Evolutionary conservation across 1,284 basidiomycete species (phyloP).

Genomic region (Puccinia coronata): DNA sequence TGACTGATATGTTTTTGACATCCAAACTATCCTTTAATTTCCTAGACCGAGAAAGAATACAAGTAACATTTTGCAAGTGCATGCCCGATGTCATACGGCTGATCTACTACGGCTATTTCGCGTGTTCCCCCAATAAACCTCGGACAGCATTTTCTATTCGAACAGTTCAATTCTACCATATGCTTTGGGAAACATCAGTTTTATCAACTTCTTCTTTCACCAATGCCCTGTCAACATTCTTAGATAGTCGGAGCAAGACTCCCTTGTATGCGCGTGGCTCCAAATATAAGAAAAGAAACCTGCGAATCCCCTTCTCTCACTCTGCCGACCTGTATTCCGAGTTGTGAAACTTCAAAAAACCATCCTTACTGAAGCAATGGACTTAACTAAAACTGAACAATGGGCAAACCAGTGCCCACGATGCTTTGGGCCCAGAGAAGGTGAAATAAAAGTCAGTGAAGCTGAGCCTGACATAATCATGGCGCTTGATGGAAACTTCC

Average conservation of each 20-base stretch:
- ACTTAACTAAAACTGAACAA: not conserved
- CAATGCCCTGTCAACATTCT: not conserved
- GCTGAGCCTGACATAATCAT: not conserved
- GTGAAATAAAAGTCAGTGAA: not conserved
- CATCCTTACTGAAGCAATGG: not conserved
- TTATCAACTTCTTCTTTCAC: not conserved
- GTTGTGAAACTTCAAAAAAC: not conserved
- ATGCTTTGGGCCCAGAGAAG: not conserved
- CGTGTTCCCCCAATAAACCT: not conserved
- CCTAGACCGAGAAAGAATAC: not conserved
- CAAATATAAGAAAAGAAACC: not conserved
- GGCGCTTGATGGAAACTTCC: not conserved
- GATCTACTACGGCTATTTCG: not conserved
- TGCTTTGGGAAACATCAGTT: not conserved
- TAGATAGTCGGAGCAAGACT: not conserved
- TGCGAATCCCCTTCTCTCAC: not conserved
- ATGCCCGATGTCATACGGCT: conserved; percentile 6
- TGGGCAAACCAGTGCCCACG: conserved; percentile 12
- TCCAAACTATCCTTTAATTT: not conserved
- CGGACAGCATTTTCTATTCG: conserved; percentile 9
- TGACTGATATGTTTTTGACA: not conserved
- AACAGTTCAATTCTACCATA: conserved; percentile 17
- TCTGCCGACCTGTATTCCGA: not conserved
- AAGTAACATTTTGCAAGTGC: conserved; percentile 2
- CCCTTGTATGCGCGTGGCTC: not conserved